Evolutionary conservation across 768 basidiomycete species (phyloP).

Genomic region (Dioszegia aurantiaca): DNA sequence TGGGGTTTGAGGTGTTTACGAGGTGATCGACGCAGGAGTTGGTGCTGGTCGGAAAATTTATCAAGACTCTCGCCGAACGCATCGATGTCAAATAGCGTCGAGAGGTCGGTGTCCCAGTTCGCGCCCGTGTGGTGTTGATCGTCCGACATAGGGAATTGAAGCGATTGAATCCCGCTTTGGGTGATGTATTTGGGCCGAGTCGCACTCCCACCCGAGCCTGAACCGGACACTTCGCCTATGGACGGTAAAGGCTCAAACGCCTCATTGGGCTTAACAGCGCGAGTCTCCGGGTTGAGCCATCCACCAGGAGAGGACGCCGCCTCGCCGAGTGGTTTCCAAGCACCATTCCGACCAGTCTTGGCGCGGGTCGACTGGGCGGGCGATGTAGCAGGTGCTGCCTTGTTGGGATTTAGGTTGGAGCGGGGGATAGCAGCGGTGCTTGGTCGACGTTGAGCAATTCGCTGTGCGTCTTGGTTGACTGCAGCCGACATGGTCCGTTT

Average conservation of each 20-base stretch:
- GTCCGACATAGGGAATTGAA: slow-evolving; percentile 40
- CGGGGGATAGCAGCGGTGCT: slow-evolving; percentile 27
- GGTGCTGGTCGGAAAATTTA: slow-evolving; percentile 27
- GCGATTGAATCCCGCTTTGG: slow-evolving; percentile 23
- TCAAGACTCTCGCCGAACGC: slow-evolving; percentile 26
- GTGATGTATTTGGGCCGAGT: slow-evolving; percentile 10
- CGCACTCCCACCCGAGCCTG: slow-evolving; percentile 10
- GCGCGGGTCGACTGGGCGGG: slow-evolving; percentile 7
- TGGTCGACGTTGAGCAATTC: slow-evolving; percentile 29
- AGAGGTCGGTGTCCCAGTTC: slow-evolving; percentile 36
- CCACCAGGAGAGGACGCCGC: slow-evolving; percentile 26
- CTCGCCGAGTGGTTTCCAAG: slow-evolving; percentile 1
- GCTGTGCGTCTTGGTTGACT: slow-evolving; percentile 42
- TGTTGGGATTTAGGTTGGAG: slow-evolving; percentile 18
- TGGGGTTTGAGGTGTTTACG: slow-evolving; percentile 32
- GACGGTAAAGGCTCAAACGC: slow-evolving; percentile 25
- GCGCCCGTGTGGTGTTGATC: slow-evolving; percentile 19
- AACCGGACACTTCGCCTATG: slow-evolving; percentile 12
- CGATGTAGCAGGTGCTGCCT: slow-evolving; percentile 12
- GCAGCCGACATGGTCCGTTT: slow-evolving; percentile 44
- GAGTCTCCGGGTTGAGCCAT: slow-evolving; percentile 15
- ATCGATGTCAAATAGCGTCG: slow-evolving; percentile 41
- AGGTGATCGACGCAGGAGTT: slow-evolving; percentile 31
- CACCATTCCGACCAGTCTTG: slow-evolving; percentile 17
- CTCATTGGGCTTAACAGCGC: slow-evolving; percentile 16